Conservation (phyloP, 2,329 filamentous ascomycete genomes). For the Fusarium mangiferae region DNA sequence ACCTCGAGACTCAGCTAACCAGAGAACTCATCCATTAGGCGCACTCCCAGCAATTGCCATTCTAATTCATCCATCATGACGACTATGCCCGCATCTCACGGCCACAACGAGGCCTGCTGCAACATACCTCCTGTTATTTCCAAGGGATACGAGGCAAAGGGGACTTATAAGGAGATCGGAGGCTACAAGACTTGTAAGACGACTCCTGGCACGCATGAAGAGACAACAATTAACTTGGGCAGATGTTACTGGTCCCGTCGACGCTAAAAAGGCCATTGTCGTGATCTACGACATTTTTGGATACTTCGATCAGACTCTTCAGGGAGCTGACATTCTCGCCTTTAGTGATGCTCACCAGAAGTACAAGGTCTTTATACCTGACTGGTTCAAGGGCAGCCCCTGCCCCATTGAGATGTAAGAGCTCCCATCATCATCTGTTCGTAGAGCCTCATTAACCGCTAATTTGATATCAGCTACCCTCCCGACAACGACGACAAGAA, state of each 20-base stretch:
- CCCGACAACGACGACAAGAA: constrained; percentile 72
- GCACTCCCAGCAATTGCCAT: not conserved
- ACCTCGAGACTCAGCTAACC: not conserved
- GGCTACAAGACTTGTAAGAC: constrained; percentile 63
- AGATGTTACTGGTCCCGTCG: constrained; percentile 60
- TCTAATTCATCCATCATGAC: constrained; percentile 53
- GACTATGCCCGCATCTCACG: constrained; percentile 61
- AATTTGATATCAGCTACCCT: constrained; percentile 60
- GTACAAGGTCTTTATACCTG: constrained; percentile 90
- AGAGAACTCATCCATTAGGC: constrained; percentile 15
- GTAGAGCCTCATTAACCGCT: not conserved
- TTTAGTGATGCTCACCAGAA: constrained; percentile 66
- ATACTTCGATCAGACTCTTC: constrained; percentile 75
- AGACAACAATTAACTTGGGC: not conserved
- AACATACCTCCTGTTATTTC: constrained; percentile 68
- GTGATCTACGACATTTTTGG: constrained; percentile 75
- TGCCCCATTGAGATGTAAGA: constrained; percentile 61
- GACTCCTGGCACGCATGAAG: not conserved
- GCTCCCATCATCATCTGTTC: not conserved
- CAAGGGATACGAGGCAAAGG: constrained; percentile 65
- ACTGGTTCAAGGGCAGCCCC: constrained; percentile 86
- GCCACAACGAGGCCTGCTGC: constrained; percentile 67
- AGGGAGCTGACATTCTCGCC: constrained; percentile 75
- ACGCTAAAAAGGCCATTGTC: constrained; percentile 68
- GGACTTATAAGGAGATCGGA: constrained; percentile 65